Evolutionary conservation across 2,329 filamentous ascomycete genomes (phyloP).

Genomic region (Fusarium mundagurra): DNA sequence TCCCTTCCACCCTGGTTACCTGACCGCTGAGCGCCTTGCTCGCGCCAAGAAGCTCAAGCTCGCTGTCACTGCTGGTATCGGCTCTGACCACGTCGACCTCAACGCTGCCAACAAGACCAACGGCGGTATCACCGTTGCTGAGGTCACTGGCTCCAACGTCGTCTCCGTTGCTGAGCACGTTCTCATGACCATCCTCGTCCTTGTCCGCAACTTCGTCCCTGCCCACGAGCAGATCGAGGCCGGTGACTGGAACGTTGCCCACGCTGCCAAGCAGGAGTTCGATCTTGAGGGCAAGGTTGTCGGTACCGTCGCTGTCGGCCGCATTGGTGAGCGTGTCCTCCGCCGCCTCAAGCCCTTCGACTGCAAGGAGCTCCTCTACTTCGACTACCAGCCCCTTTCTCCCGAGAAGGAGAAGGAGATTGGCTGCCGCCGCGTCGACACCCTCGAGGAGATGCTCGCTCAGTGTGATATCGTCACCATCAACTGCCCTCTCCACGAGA

Average conservation of each 20-base stretch:
- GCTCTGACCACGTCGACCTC: constrained; percentile 97
- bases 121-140: constrained; percentile 94
- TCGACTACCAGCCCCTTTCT: constrained; percentile 95
- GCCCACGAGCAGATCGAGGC: constrained; percentile 91
- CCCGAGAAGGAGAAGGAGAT: constrained; percentile 93
- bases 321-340: constrained; percentile 97
- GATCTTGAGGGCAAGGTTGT: constrained; percentile 98
- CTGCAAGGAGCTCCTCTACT: constrained; percentile 99
- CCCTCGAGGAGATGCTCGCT: constrained; percentile 89
- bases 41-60: constrained; percentile 99
- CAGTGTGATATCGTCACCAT: constrained; percentile 99
- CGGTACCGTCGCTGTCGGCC: constrained; percentile 95
- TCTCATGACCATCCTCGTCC: constrained; percentile 95
- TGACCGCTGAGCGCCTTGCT: constrained; percentile 93
- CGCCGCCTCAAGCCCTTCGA: constrained; percentile 96
- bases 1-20: constrained; percentile 98
- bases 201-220: constrained; percentile 98
- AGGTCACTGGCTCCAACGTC: constrained; percentile 98
- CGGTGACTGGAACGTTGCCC: constrained; percentile 96
- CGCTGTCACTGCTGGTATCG: constrained; percentile 95
- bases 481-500: constrained; percentile 99
- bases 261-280: constrained; percentile 96
- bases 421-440: constrained; percentile 88
- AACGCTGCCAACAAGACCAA: constrained; percentile 98
- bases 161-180: constrained; percentile 99